Evolutionary conservation across 139 green algal genomes (phyloP).

Genomic region (Chlamydomonas eustigma): DNA sequence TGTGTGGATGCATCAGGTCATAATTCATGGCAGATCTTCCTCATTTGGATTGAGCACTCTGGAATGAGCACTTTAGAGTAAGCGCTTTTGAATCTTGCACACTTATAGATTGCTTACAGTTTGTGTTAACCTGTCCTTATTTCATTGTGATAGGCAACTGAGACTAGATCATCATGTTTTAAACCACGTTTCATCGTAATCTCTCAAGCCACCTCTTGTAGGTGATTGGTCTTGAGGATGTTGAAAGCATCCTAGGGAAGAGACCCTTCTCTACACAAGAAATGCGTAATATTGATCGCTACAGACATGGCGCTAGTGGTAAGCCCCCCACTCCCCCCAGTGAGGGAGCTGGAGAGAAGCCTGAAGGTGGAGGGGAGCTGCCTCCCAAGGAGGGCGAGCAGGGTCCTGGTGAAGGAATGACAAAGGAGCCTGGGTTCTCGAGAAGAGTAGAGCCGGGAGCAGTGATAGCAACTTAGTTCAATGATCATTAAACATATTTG

Average conservation of each 20-base stretch:
- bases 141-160: no score
- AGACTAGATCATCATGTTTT: no score
- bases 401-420: neutral
- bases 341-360: neutral
- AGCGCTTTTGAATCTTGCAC: no score
- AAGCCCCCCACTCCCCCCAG: constrained; percentile 13
- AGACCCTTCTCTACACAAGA: constrained; percentile 80
- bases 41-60: no score
- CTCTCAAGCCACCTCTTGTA: no score
- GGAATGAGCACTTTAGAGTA: no score
- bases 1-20: no score
- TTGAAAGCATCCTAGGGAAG: constrained; percentile 86
- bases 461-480: neutral
- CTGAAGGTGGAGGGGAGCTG: neutral
- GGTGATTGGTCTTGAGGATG: constrained; percentile 84
- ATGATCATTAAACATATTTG: no score
- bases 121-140: no score
- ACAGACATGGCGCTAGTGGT: neutral
- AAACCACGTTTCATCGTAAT: no score
- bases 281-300: constrained; percentile 95
- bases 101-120: no score
- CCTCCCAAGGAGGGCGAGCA: neutral
- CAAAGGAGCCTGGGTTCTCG: neutral
- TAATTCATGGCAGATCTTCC: no score
- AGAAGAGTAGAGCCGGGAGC: neutral